Percentiles rank a stretch among this genome's conserved stretches.
Evolutionary conservation across 192 early-diverging fungal species (phyloP).

Genomic region (Phlyctochytrium bullatum): DNA sequence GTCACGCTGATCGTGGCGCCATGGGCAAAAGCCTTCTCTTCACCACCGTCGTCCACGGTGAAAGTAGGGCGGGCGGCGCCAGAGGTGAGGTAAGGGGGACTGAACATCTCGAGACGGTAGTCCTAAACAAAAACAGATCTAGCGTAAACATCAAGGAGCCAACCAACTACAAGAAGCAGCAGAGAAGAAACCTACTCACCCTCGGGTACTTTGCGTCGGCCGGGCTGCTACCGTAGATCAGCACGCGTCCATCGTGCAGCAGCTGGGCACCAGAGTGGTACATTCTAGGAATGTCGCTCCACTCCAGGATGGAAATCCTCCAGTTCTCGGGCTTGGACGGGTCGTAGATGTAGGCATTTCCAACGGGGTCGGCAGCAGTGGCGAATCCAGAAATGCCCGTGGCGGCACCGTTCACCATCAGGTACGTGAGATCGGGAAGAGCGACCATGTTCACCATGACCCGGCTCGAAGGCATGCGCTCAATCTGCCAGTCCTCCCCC

Average conservation of each 20-base stretch:
- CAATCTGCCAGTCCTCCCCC: conserved; percentile 15
- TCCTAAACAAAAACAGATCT: too few species aligned
- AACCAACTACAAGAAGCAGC: too few species aligned
- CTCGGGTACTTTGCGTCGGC: conserved; percentile 26
- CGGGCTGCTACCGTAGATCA: conserved; percentile 57
- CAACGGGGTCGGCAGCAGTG: conserved; percentile 26
- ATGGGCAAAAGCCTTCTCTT: background rate
- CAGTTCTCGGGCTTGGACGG: conserved; percentile 33
- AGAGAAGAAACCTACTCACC: too few species aligned
- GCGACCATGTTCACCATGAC: conserved; percentile 27
- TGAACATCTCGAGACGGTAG: conserved; percentile 18
- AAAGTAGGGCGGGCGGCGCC: background rate
- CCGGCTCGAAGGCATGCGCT: conserved; percentile 23
- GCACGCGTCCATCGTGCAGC: conserved; percentile 55
- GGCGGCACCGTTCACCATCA: conserved; percentile 58
- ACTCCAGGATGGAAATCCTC: conserved; percentile 39
- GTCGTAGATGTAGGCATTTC: conserved; percentile 54
- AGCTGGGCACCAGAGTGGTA: conserved; percentile 53
- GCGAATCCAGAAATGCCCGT: conserved; percentile 51
- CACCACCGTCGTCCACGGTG: background rate
- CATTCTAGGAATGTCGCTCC: conserved; percentile 56
- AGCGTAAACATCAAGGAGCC: too few species aligned
- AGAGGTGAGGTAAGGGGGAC: conserved; percentile 28
- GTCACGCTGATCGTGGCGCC: background rate
- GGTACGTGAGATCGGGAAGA: conserved; percentile 46